Percentiles rank a stretch among this genome's conserved stretches.
Evolutionary conservation across 179 eudicot genomes (phyloP).

Genomic region (Beta macrorhiza): DNA sequence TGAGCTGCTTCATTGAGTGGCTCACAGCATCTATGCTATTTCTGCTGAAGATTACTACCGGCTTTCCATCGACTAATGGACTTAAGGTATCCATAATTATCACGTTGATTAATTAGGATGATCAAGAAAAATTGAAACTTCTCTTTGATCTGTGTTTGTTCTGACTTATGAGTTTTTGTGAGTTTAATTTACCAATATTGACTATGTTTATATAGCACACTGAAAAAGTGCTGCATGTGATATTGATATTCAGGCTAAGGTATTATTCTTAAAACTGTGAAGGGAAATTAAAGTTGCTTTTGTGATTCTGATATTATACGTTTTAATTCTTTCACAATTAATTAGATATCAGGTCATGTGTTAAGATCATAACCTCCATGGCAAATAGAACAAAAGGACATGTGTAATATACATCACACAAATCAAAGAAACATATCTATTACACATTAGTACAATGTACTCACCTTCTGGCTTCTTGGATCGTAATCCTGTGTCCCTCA

Average conservation of each 20-base stretch:
- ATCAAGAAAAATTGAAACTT: too few species aligned
- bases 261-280: conserved; percentile 22
- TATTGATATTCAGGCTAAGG: neutral
- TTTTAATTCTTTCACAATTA: neutral
- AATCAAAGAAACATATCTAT: too few species aligned
- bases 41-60: conserved; percentile 63
- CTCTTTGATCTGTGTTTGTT: too few species aligned
- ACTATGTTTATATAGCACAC: neutral
- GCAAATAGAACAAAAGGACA: too few species aligned
- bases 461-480: too few species aligned
- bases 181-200: too few species aligned
- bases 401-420: too few species aligned
- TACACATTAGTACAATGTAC: too few species aligned
- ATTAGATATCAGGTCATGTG: neutral
- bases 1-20: conserved; percentile 44
- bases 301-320: conserved; percentile 12
- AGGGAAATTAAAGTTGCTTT: conserved; percentile 15
- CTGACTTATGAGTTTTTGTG: too few species aligned
- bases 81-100: conserved; percentile 32
- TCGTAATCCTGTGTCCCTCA: too few species aligned
- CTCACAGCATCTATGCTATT: conserved; percentile 41
- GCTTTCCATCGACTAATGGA: conserved; percentile 31
- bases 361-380: neutral
- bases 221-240: too few species aligned
- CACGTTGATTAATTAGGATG: neutral